Base-by-base conservation (phyloP, 2,329 filamentous ascomycete species). In the Hortaea werneckii region DNA sequence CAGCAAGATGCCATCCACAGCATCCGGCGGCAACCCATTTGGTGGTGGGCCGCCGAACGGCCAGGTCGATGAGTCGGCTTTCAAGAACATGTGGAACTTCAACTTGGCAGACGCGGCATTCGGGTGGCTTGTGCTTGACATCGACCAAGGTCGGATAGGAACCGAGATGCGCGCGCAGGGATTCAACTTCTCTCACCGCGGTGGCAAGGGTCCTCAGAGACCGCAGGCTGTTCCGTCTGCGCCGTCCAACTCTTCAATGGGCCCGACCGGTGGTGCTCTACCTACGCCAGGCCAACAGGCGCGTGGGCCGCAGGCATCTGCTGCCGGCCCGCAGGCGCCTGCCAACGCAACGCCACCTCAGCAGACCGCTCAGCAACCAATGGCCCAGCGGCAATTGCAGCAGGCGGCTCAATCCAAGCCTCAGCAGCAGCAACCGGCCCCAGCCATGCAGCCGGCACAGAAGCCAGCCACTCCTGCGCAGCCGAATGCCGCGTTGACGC, bases 71-170 rank as follows among this genome's bases (percentile, higher is more conserved):
- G 92, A 98, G 73, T 95, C 89, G 59, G 92, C 92, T 1, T 98
- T 98, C 78, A 98, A 98, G 75, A 98, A 98, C 66, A 96, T 96
- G 92, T 98, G 92, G 92, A 98, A 98, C 68, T 98, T 98, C 71
- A 96, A 96, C 67, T 70, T 98, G 54, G 92, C 92, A 29, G 92
- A 98, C 71, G 92, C 92, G 45, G 90, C 92, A 13, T 98, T 96
- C 65, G 92, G 92, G 50, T 98, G 88, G 75, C 75, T 98, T 43
- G 88, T 96, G 11, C 71, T 98, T 47, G 92, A 98, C 65, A 83
- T 98, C 49, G 92, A 98, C 63, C 86, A 88, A 61, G 92, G 92
- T 43, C 82, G 92, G 38, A 96, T 98, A 57, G 92, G 89, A 40
- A 98, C 92, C 0, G 92, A 98, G 70, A 98, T 98, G 92, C 82